Conservation (phyloP, 176 grass and related monocot species). For the Avena eriantha region DNA sequence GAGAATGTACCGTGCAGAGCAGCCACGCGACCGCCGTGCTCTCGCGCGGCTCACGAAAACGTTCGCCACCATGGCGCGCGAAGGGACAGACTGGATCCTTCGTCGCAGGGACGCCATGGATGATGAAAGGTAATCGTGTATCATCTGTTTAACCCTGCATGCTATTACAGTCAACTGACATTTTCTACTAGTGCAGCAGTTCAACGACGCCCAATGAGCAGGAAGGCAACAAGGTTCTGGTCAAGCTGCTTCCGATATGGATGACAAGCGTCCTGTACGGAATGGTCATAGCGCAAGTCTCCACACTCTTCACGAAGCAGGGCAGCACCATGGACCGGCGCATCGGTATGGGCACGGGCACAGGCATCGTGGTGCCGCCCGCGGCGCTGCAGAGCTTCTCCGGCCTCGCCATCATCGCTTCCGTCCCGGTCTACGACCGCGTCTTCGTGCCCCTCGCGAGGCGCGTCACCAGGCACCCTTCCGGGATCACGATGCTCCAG, state of each 20-base stretch:
- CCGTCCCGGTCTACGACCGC: slow-evolving; percentile 57
- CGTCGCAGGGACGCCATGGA: not conserved
- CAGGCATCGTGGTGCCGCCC: slow-evolving; percentile 32
- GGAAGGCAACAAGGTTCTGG: slow-evolving; percentile 14
- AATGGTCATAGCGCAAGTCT: slow-evolving; percentile 31
- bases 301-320: slow-evolving; percentile 74
- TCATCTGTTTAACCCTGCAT: not conserved
- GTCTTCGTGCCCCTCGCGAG: slow-evolving; percentile 50
- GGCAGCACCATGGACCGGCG: slow-evolving; percentile 52
- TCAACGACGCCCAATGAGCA: not conserved
- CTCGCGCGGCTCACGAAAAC: not conserved
- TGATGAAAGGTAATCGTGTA: not conserved
- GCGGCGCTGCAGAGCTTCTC: slow-evolving; percentile 55
- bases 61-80: not conserved
- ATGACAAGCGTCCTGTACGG: slow-evolving; percentile 46
- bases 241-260: slow-evolving; percentile 59
- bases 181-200: not conserved
- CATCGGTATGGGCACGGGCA: not conserved
- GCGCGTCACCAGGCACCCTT: slow-evolving; percentile 41
- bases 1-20: slow-evolving; percentile 11
- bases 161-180: not conserved
- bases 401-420: slow-evolving; percentile 15
- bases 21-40: not conserved
- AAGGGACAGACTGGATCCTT: not conserved
- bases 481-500: slow-evolving; percentile 67